A percentile compares a stretch with the other conserved stretches of the same genome.
Evolutionary conservation across 2,329 filamentous ascomycete species (phyloP).

Genomic region (Paracorniculantispora psalliotae): DNA sequence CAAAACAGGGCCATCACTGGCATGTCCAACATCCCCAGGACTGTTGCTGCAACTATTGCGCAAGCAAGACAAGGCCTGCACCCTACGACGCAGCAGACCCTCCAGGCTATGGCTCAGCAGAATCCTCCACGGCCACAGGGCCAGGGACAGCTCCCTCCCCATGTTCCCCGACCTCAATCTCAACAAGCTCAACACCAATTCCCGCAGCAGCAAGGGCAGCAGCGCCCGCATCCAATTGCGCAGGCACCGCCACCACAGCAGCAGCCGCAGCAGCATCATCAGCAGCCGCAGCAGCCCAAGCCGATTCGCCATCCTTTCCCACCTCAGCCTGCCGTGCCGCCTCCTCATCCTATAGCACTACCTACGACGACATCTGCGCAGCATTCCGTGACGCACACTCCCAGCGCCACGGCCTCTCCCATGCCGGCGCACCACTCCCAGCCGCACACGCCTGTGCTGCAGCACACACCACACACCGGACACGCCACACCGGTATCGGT

Average conservation of each 20-base stretch:
- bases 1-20: conserved; percentile 17
- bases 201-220: conserved; percentile 17
- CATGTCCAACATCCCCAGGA: conserved; percentile 16
- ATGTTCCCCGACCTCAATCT: conserved; percentile 20
- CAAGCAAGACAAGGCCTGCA: conserved; percentile 23
- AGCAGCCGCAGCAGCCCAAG: conserved; percentile 16
- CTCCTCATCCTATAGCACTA: conserved; percentile 6
- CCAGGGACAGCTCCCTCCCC: conserved; percentile 26
- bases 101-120: conserved; percentile 3
- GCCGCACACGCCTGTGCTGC: conserved; percentile 9
- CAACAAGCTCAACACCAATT: conserved; percentile 16
- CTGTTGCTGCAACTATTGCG: conserved; percentile 22
- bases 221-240: conserved; percentile 7
- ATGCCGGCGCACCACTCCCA: not conserved
- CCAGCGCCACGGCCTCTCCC: conserved; percentile 2
- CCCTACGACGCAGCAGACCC: conserved; percentile 23
- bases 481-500: conserved; percentile 12
- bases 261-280: conserved; percentile 17
- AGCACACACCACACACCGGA: not conserved
- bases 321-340: conserved; percentile 1
- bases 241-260: not conserved
- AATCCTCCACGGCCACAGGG: conserved; percentile 13
- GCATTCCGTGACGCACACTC: not conserved
- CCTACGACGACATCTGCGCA: conserved; percentile 4
- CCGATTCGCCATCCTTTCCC: not conserved